phyloP scores from a whole-genome alignment of 1,139 yeast species.

The Sugiyamaella sp. region DNA sequence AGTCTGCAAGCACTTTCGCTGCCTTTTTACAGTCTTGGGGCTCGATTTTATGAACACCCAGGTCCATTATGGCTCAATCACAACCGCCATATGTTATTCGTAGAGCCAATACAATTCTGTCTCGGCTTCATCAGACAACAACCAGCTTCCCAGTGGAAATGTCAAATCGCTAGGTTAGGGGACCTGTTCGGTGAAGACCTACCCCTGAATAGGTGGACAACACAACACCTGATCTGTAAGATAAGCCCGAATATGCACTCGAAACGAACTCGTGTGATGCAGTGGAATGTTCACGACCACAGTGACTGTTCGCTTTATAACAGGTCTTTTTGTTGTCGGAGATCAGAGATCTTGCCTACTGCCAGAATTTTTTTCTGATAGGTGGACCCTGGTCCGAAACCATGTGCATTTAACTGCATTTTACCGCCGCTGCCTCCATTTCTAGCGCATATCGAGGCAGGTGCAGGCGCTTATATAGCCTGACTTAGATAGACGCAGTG shows the following conservation, averaged over 20 bases:
- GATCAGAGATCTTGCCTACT: no score
- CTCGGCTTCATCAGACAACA: background rate
- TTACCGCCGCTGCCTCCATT: background rate
- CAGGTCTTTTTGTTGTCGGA: no score
- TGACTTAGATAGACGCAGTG: background rate
- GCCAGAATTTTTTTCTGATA: background rate
- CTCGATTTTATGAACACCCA: slow-evolving; percentile 38
- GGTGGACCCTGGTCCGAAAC: background rate
- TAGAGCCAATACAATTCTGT: background rate
- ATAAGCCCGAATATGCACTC: background rate
- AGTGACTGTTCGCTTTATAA: no score
- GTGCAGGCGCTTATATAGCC: no score
- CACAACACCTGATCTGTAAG: background rate
- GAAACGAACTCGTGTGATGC: no score
- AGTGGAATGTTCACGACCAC: no score
- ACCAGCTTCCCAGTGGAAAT: background rate
- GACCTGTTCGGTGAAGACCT: background rate
- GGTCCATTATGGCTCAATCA: background rate
- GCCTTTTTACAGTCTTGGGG: slow-evolving; percentile 56
- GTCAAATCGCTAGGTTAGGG: background rate
- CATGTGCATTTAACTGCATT: no score
- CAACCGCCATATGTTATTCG: background rate
- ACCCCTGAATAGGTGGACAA: background rate
- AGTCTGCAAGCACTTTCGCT: slow-evolving; percentile 53
- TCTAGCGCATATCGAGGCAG: background rate